Evolutionary conservation across 2,329 filamentous ascomycete species (phyloP).

Genomic region (Cercospora zeina): DNA sequence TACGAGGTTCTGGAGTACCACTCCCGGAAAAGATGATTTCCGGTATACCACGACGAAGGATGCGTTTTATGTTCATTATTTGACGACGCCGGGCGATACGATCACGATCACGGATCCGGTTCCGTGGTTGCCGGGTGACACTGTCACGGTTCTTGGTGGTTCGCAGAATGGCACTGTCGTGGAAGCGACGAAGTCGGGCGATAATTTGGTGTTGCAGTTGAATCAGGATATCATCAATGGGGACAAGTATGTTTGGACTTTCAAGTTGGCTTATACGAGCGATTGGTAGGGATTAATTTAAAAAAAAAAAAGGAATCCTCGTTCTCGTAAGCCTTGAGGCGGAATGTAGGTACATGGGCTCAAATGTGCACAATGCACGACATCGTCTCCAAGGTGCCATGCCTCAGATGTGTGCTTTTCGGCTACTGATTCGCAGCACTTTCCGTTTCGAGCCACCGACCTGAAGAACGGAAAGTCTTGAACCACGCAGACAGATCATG

Average conservation of each 20-base stretch:
- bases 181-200: conserved; percentile 2
- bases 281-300: background rate
- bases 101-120: conserved; percentile 10
- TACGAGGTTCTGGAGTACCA: conserved; percentile 17
- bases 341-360: too few species aligned
- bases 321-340: too few species aligned
- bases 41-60: conserved; percentile 53
- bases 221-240: background rate
- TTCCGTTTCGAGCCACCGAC: too few species aligned
- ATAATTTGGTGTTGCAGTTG: conserved; percentile 4
- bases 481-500: too few species aligned
- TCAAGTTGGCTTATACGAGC: conserved; percentile 5
- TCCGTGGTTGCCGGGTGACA: conserved; percentile 5
- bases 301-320: too few species aligned
- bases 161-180: background rate
- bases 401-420: too few species aligned
- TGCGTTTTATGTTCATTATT: conserved; percentile 53
- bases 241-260: conserved; percentile 3
- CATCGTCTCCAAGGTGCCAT: too few species aligned
- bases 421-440: too few species aligned
- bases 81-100: conserved; percentile 42
- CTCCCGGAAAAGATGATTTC: conserved; percentile 30
- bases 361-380: too few species aligned
- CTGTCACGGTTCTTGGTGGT: background rate
- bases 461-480: too few species aligned